These are phyloP conservation scores for Cutaneotrichosporon sp. DNA, from an alignment of 1,284 basidiomycete species.

Conservation along the genomic window DNA sequence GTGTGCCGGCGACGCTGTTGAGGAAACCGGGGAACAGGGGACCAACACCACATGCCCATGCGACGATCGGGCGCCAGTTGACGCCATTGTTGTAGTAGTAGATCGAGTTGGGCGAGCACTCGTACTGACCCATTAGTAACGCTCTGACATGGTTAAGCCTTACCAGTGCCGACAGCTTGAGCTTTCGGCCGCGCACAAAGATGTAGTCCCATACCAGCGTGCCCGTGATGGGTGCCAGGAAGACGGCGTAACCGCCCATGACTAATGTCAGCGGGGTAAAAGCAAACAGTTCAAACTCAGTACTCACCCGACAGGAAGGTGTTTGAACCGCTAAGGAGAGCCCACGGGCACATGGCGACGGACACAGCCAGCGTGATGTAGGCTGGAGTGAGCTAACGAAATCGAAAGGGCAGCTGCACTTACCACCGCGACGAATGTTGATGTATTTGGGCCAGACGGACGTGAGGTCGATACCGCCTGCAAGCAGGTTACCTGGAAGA, in stretches of 20 bases:
- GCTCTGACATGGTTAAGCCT: neutral
- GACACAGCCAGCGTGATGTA: conserved; percentile 56
- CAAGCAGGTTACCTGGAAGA: conserved; percentile 62
- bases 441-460: conserved; percentile 55
- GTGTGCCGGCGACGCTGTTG: conserved; percentile 31
- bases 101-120: conserved; percentile 36
- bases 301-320: conserved; percentile 34
- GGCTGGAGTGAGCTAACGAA: conserved; percentile 54
- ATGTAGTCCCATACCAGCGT: conserved; percentile 44
- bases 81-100: conserved; percentile 35
- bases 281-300: too few relatives aligned
- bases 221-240: conserved; percentile 38
- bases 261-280: conserved; percentile 13
- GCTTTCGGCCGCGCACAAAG: conserved; percentile 26
- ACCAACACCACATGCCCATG: conserved; percentile 34
- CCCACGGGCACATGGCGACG: conserved; percentile 48
- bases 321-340: conserved; percentile 35
- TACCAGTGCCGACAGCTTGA: conserved; percentile 36
- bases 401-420: conserved; percentile 49
- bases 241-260: conserved; percentile 41
- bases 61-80: conserved; percentile 40
- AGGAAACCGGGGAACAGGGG: conserved; percentile 42
- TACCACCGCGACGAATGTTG: conserved; percentile 68
- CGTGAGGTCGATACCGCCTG: conserved; percentile 70
- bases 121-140: conserved; percentile 21